phyloP scores from a whole-genome alignment of 2,329 filamentous ascomycete genomes.

The Diplodia mutila region DNA sequence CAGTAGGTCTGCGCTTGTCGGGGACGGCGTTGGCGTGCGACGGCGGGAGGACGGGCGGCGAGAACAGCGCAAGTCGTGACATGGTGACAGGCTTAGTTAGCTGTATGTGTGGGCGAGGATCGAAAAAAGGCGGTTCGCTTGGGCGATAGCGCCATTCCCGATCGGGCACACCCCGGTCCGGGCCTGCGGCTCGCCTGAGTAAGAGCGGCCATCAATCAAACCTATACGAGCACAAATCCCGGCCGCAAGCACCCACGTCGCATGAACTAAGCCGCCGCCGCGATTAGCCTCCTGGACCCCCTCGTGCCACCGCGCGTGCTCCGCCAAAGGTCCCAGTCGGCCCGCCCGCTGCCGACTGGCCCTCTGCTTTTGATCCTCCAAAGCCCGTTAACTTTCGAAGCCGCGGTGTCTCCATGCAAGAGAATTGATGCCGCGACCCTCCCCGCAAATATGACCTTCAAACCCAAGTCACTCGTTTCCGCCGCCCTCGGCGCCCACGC shows the following conservation, averaged over 20 bases:
- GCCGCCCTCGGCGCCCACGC: slow-evolving; percentile 31
- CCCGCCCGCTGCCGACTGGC: not conserved
- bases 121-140: slow-evolving; percentile 20
- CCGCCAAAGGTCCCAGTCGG: not conserved
- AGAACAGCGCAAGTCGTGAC: not conserved
- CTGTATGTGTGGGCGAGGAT: slow-evolving; percentile 2
- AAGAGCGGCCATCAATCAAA: slow-evolving; percentile 13
- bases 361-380: slow-evolving; percentile 7
- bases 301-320: not conserved
- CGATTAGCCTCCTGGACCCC: not conserved
- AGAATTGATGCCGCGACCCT: not conserved
- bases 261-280: slow-evolving; percentile 6
- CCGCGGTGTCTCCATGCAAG: not conserved
- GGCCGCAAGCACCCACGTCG: not conserved
- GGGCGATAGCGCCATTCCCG: not conserved
- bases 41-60: not conserved
- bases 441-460: slow-evolving; percentile 28
- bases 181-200: slow-evolving; percentile 19
- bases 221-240: slow-evolving; percentile 4
- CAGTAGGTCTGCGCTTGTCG: too few relatives aligned
- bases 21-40: not conserved
- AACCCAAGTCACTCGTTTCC: slow-evolving; percentile 26
- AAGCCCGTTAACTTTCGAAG: slow-evolving; percentile 5
- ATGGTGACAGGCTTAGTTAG: too few relatives aligned
- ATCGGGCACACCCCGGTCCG: slow-evolving; percentile 11